Evolutionary conservation across 176 grass and related monocot genomes (phyloP), one percentile per base, ranked within the genome.

Genomic region (Hyparrhenia diplandra): DNA sequence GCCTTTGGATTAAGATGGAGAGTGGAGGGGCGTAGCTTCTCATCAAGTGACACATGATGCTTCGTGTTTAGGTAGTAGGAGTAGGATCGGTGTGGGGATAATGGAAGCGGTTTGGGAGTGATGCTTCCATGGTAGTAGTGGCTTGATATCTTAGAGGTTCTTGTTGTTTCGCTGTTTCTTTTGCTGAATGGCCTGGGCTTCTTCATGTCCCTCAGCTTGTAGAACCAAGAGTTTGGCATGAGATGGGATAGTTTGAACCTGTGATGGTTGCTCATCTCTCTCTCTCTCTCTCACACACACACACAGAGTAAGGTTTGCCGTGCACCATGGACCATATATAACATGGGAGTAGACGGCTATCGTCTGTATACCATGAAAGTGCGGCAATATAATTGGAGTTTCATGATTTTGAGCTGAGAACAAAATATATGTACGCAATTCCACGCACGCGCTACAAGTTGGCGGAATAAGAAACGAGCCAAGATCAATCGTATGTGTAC

Each of bases 131-230:
- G 60, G 70, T 62, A 35, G 82, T 69, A 51, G 49, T 84, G 51
- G 60, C 69, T 80, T 69, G 85, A 75, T 75, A 64, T 84, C 42
- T 29, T 84, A 17, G 43, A 43, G 37, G n/a, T 40, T 84, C 55
- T 84, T 39, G 63, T 17, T 21, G 28, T 55, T 45, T 66, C 2
- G 9, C 35, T 23, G 31, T 47, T 86, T 79, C 74, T 83, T 13
- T 45, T 81, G 71, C 17, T 64, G 36, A 23, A 1, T 77, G 81
- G 58, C 12, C 57, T 84, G 9, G 85, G 76, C 23, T 67, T 87
- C 80, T 91, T 84, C 89, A 84, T 87, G 55, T 91, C 85, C 55
- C 61, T 87, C 25, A 87, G 85, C 45, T 84, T 91, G 81, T 91
- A 80, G 84, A 91, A 87, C 89, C 89, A 91, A 32, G 85, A 91